phyloP scores from a whole-genome alignment of 495 filamentous ascomycete genomes.

The Penicillium malachiteum region DNA sequence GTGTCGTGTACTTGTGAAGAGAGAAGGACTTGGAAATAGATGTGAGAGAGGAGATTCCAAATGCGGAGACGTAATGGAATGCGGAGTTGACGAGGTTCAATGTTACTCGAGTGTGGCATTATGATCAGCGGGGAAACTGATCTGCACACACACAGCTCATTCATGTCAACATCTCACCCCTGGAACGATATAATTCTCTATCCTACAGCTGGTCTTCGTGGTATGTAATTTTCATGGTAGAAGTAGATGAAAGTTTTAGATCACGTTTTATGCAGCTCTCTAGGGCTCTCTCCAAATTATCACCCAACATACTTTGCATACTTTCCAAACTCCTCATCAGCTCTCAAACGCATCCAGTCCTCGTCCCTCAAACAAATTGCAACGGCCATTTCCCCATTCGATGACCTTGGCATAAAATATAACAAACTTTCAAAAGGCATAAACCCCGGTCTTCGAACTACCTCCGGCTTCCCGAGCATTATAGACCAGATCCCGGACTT shows the following conservation, averaged over 20 bases:
- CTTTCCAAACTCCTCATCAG: slow-evolving; percentile 35
- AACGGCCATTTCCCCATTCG: slow-evolving; percentile 40
- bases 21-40: not conserved
- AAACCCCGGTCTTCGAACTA: slow-evolving; percentile 50
- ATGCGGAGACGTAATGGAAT: slow-evolving; percentile 23
- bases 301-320: slow-evolving; percentile 37
- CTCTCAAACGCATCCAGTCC: slow-evolving; percentile 38
- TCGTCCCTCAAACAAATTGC: slow-evolving; percentile 46
- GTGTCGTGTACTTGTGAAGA: not conserved
- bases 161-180: not conserved
- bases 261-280: too few relatives aligned
- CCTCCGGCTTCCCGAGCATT: slow-evolving; percentile 46
- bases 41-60: slow-evolving; percentile 7
- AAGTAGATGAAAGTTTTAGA: too few relatives aligned
- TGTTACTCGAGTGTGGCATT: not conserved
- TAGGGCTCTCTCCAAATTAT: too few relatives aligned
- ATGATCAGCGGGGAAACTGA: slow-evolving; percentile 3
- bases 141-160: not conserved
- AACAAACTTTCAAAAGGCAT: slow-evolving; percentile 45
- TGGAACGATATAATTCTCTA: too few relatives aligned
- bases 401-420: slow-evolving; percentile 46
- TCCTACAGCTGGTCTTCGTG: too few relatives aligned
- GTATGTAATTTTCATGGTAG: too few relatives aligned
- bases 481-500: slow-evolving; percentile 29
- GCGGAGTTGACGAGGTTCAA: slow-evolving; percentile 12